Base-by-base conservation (phyloP, 2,329 filamentous ascomycete genomes). In the Parastagonospora nodorum region DNA sequence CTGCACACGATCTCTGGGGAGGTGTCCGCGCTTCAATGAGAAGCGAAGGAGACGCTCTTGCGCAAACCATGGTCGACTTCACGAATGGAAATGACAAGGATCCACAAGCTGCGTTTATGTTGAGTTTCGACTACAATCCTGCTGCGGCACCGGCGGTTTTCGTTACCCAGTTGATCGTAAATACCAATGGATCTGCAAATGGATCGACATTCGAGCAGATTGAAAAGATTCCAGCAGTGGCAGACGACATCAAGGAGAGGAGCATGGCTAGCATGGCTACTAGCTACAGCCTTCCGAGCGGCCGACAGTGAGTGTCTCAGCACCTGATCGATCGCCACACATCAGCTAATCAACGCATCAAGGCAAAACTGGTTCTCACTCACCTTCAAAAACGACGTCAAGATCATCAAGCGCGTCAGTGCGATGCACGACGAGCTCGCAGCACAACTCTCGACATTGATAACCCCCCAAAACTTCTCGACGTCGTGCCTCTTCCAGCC, bases 391-490 rank as follows among this genome's bases (percentile, higher is more conserved):
- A 66, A 67, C 41, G 65, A 67, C 42, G 50, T 50, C 57, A 64
- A 42, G 11, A 55, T 75, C 24, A 67, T 76, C 48, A 53, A 64
- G 36, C 61, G 70, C 31, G 72, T 71, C n/a, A 64, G 68, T 31
- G 67, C 64, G 48, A 68, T 75, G 52, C 75, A 77, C 63, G 62
- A 68, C 30, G 62, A 64, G n/a, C 68, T 77, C 50, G 67, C 72
- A 43, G 56, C 57, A 14, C 65, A 58, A 36, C 53, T 67, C 53
- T 59, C 58, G 16, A 15, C 6, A 12, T 4, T 50, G 5, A 43
- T 55, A 4, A 40, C 49, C 2, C 29, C 40, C 27, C 42, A 35
- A 2, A 51, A 56, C 42, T 63, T 60, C 42, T 40, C n/a, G 24
- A 42, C 39, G 14, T 28, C 29, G 16, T 42, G 39, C 27, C 39